Conservation (phyloP, 2,329 filamentous ascomycete genomes). For the Sphaerulina vaccinii region DNA sequence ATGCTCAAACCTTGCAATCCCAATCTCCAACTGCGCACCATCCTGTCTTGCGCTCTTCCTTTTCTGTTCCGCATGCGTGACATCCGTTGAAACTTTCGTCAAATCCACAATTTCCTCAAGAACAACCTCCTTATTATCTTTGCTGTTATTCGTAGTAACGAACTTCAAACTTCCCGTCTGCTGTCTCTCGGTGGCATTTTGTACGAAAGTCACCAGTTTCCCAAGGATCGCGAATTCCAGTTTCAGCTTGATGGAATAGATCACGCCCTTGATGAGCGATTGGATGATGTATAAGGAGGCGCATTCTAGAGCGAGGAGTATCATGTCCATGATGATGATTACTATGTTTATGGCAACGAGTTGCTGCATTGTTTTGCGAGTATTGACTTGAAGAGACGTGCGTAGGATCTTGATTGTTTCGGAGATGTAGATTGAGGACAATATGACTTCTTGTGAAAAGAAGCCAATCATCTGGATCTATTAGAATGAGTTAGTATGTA, state of each 20-base stretch:
- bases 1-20: conserved; percentile 26
- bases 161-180: conserved; percentile 24
- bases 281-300: conserved; percentile 37
- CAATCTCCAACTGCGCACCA: conserved; percentile 15
- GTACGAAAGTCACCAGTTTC: conserved; percentile 33
- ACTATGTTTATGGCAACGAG: conserved; percentile 40
- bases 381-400: conserved; percentile 22
- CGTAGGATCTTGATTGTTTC: conserved; percentile 32
- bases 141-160: conserved; percentile 15
- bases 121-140: conserved; percentile 17
- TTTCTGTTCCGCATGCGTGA: conserved; percentile 20
- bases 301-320: conserved; percentile 37
- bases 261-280: conserved; percentile 40
- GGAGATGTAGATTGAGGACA: conserved; percentile 34
- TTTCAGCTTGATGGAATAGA: conserved; percentile 38
- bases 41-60: conserved; percentile 1
- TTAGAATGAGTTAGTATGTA: background rate
- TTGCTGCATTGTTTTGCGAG: conserved; percentile 36
- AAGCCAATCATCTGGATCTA: conserved; percentile 43
- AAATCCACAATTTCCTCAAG: conserved; percentile 26
- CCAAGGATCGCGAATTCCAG: conserved; percentile 37
- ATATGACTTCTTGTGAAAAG: conserved; percentile 42
- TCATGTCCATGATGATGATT: conserved; percentile 41
- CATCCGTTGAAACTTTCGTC: conserved; percentile 19
- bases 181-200: conserved; percentile 8